Percentiles rank a stretch among this genome's conserved stretches.
Evolutionary conservation across 305 asterid species (phyloP).

Genomic region (Striga hermonthica): DNA sequence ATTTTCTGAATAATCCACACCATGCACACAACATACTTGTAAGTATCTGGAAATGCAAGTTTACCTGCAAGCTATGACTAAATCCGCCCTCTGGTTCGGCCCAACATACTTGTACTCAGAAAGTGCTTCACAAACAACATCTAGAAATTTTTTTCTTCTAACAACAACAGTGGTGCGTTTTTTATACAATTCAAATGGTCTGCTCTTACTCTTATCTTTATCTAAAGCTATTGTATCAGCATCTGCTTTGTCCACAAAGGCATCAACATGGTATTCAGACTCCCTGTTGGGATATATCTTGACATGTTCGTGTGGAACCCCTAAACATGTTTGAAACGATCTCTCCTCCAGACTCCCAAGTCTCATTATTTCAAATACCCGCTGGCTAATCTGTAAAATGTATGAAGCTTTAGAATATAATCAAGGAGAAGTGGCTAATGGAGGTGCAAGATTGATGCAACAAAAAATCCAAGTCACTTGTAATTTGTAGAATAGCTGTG

Average conservation of each 20-base stretch:
- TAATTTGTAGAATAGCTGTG: slow-evolving; percentile 11
- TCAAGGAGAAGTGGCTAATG: slow-evolving; percentile 1
- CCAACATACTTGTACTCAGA: slow-evolving; percentile 91
- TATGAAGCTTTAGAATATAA: slow-evolving; percentile 14
- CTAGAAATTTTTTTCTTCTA: slow-evolving; percentile 61
- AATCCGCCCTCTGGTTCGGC: slow-evolving; percentile 88
- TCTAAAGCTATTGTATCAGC: slow-evolving; percentile 32
- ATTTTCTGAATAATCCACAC: slow-evolving; percentile 7
- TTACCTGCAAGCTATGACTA: slow-evolving; percentile 92
- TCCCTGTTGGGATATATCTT: slow-evolving; percentile 44
- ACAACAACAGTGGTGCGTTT: slow-evolving; percentile 78
- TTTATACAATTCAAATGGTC: slow-evolving; percentile 80
- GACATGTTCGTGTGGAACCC: slow-evolving; percentile 35
- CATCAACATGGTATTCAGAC: slow-evolving; percentile 33
- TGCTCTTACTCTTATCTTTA: slow-evolving; percentile 45
- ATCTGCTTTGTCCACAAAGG: slow-evolving; percentile 37
- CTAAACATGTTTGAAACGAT: slow-evolving; percentile 37
- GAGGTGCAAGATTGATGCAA: neutral
- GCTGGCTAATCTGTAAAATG: slow-evolving; percentile 69
- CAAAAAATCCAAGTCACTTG: neutral
- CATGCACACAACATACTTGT: slow-evolving; percentile 12
- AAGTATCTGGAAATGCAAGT: slow-evolving; percentile 26
- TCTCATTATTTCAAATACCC: slow-evolving; percentile 73
- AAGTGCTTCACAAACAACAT: slow-evolving; percentile 79
- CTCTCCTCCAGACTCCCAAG: slow-evolving; percentile 43